phyloP scores from a whole-genome alignment of 495 filamentous ascomycete species.

The Penicillium waksmanii region DNA sequence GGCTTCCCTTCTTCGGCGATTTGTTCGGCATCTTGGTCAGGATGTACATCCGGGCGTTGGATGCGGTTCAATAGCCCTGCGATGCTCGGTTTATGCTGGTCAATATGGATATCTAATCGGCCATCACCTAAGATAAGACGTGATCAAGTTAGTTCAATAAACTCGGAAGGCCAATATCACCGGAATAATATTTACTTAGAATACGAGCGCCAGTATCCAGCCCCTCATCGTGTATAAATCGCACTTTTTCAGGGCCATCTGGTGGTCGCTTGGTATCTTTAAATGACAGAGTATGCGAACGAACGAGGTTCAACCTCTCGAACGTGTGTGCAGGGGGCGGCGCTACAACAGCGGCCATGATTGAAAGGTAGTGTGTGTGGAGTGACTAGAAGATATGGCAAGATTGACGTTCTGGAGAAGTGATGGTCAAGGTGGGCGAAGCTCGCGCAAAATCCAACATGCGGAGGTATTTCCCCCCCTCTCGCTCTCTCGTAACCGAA shows the following conservation, averaged over 20 bases:
- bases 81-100: conserved; percentile 27
- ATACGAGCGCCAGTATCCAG: not conserved
- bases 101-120: conserved; percentile 32
- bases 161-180: not conserved
- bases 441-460: not conserved
- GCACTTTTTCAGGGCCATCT: not conserved
- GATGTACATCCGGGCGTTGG: conserved; percentile 9
- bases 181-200: not conserved
- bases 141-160: not conserved
- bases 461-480: not conserved
- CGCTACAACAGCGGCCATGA: not conserved
- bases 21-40: conserved; percentile 9
- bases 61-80: conserved; percentile 28
- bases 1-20: not conserved
- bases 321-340: not conserved
- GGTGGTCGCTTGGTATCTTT: not conserved
- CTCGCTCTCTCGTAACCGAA: not conserved
- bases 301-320: not conserved
- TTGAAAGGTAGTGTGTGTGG: not conserved
- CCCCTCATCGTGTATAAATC: not conserved
- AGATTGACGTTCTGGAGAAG: not conserved
- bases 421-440: not conserved
- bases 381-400: not conserved
- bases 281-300: not conserved
- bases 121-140: conserved; percentile 25